These are phyloP conservation scores for Spinacia oleracea DNA, from an alignment of 179 eudicot species.

Conservation along the genomic window DNA sequence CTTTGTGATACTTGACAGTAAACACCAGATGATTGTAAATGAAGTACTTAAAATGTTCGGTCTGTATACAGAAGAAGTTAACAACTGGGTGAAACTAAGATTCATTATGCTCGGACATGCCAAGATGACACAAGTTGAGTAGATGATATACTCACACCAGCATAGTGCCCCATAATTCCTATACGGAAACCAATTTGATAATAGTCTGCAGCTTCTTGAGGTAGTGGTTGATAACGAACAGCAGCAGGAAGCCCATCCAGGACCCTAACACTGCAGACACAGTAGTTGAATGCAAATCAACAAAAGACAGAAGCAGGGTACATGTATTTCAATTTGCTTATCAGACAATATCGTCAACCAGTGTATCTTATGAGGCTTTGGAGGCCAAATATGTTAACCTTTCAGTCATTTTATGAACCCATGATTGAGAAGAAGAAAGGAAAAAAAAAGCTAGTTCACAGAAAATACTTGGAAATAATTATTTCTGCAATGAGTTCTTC, in stretches of 20 bases:
- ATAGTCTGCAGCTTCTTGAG: constrained; percentile 21
- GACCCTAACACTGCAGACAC: constrained; percentile 36
- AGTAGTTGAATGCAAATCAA: neutral
- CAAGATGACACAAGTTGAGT: no score
- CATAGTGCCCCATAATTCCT: constrained; percentile 46
- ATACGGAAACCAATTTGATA: constrained; percentile 52
- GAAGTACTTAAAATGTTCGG: constrained; percentile 36
- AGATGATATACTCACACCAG: constrained; percentile 43
- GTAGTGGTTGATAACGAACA: constrained; percentile 32
- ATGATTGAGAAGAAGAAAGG: no score
- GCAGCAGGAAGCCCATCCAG: constrained; percentile 65
- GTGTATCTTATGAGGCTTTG: no score
- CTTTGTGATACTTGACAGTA: constrained; percentile 45
- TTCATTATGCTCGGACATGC: neutral
- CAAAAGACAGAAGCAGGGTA: neutral
- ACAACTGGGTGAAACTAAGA: neutral
- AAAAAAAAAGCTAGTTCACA: neutral
- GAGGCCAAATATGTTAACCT: no score
- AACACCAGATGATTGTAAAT: constrained; percentile 47
- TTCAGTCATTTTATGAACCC: no score
- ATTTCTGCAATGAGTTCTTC: neutral
- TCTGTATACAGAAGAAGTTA: constrained; percentile 25
- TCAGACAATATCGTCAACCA: no score
- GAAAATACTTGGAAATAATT: neutral
- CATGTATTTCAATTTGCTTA: no score